Evolutionary conservation across 1,139 yeast species (phyloP), one percentile per base, ranked within the genome.

Genomic region (Geotrichum candidum): DNA sequence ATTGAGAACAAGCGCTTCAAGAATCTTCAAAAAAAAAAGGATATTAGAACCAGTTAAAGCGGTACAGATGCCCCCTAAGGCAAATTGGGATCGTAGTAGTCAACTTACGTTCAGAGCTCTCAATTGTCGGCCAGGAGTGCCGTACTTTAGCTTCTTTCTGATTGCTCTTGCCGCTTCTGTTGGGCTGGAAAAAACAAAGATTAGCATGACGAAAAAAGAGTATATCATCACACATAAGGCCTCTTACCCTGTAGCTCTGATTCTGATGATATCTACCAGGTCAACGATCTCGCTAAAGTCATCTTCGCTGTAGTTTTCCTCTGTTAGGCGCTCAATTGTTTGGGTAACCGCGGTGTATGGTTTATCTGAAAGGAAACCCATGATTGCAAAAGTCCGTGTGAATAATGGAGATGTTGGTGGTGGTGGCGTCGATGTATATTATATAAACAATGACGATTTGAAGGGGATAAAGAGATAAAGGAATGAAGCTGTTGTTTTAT

Each of bases 121-220:
- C 59, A 81, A 67, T 70, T 88, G 94, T 65, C 84, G 86, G 38
- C 78, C 78, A 1, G 75, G 72, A 0, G 78, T 69, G n/a, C 98
- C 98, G 72, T 94, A 88, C 76, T 94, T 94, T 72, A 94, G 78
- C 71, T 86, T 85, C 77, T 94, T 94, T 60, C 99, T 81, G 50
- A 94, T 78, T 0, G 96, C 96, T 59, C 98, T 79, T 0, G 97
- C 97, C 1, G 96, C 95, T 73, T 92, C 98, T 11, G 80, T 76
- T 1, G 90, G 84, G 0, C 95, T 72, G 23, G 10, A 25, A 31
- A 52, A 51, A 57, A 7, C 7, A 29, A 33, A 33, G 27, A 57
- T 41, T 7, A 18, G 15, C 46, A 41, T 41, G n/a, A 13, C 18
- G 46, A 15, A 3, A 5, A 27, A 29, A 3, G 15, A 27, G 51